Conservation (phyloP, 176 grass and related monocot species). For the sorghum (Sorghum bicolor) region DNA sequence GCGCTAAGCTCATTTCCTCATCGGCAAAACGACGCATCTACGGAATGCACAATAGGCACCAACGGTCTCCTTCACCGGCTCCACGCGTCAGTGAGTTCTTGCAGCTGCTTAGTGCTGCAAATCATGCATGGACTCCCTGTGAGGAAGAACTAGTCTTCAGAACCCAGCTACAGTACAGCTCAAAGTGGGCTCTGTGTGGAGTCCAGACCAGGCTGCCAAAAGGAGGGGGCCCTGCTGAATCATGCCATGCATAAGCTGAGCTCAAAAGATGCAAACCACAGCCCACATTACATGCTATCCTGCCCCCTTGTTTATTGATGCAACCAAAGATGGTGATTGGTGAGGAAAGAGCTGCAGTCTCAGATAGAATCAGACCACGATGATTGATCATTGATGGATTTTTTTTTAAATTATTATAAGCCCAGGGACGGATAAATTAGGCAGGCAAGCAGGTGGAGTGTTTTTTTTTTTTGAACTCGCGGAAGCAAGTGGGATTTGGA, state of each 20-base stretch:
- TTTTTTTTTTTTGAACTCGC: too few species aligned
- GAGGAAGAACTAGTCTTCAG: neutral
- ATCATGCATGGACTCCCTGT: neutral
- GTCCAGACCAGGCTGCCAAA: neutral
- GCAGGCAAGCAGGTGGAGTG: neutral
- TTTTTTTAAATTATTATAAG: neutral
- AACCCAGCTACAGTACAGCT: neutral
- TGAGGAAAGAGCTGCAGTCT: neutral
- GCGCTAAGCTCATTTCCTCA: neutral
- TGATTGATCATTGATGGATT: too few species aligned
- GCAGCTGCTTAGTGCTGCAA: neutral
- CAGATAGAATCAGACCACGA: slow-evolving; percentile 5
- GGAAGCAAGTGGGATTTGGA: neutral
- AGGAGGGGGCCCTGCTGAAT: slow-evolving; percentile 4
- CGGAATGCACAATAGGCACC: neutral
- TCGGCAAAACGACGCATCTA: neutral
- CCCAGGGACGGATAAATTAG: neutral
- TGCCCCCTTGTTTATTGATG: slow-evolving; percentile 21
- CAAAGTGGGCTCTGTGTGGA: neutral
- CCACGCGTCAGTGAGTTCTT: neutral
- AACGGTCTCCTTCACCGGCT: neutral
- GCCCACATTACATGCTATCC: neutral
- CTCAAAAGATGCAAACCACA: slow-evolving; percentile 2
- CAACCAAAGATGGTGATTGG: neutral
- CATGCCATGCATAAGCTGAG: slow-evolving; percentile 25